Conservation (phyloP, 441 rosid species). For the Hura crepitans region DNA sequence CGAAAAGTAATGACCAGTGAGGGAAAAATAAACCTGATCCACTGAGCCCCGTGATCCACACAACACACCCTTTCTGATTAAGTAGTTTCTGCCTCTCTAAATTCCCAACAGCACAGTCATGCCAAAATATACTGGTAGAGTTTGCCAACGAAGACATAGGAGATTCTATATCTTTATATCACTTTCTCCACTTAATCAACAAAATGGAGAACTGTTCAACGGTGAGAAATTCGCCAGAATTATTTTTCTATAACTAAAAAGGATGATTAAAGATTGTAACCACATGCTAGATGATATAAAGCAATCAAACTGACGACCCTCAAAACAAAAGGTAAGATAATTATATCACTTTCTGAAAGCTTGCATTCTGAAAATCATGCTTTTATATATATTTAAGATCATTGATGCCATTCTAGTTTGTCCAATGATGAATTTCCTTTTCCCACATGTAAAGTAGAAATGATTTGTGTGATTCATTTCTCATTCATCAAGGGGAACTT, state of each 20-base stretch:
- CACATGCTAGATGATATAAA: constrained; percentile 3
- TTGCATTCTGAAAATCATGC: background rate
- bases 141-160: constrained; percentile 62
- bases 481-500: background rate
- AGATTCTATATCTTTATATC: constrained; percentile 17
- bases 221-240: background rate
- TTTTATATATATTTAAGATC: background rate
- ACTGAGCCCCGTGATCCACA: constrained; percentile 95
- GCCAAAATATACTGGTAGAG: constrained; percentile 81
- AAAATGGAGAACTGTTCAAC: constrained; percentile 11
- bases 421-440: background rate
- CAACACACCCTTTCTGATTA: constrained; percentile 82
- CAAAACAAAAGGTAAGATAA: background rate
- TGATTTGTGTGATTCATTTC: background rate
- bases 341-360: background rate
- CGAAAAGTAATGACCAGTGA: background rate
- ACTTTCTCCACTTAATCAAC: constrained; percentile 13
- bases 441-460: background rate
- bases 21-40: constrained; percentile 63
- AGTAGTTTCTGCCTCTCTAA: constrained; percentile 67
- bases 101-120: constrained; percentile 69
- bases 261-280: background rate
- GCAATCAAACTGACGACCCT: background rate
- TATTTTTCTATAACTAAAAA: background rate
- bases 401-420: background rate